Evolutionary conservation across 495 filamentous ascomycete species (phyloP).

Genomic region (Neurospora discreta): DNA sequence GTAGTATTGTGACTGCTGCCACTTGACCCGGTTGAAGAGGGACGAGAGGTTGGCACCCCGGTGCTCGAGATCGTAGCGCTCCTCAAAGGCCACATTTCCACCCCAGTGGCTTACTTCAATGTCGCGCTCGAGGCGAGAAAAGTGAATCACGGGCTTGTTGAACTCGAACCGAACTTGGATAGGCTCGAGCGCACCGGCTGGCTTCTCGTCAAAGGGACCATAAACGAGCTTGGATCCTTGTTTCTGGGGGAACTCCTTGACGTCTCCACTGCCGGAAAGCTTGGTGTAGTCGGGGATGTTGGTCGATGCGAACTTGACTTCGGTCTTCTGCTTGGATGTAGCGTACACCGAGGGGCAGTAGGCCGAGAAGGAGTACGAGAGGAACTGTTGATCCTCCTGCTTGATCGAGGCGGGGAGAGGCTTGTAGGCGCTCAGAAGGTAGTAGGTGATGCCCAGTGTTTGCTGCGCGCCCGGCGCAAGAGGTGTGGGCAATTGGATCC

Average conservation of each 20-base stretch:
- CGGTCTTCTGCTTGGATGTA: constrained; percentile 89
- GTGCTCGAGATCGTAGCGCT: constrained; percentile 84
- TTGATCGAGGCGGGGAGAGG: constrained; percentile 72
- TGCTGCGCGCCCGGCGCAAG: constrained; percentile 65
- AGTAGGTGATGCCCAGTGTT: constrained; percentile 79
- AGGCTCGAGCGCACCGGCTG: constrained; percentile 60
- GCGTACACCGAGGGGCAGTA: constrained; percentile 71
- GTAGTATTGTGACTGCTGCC: constrained; percentile 65
- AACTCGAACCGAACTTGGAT: constrained; percentile 86
- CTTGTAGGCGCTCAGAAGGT: constrained; percentile 57
- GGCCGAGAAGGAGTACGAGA: constrained; percentile 73
- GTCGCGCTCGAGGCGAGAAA: constrained; percentile 69
- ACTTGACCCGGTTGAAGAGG: constrained; percentile 81
- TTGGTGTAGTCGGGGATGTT: constrained; percentile 78
- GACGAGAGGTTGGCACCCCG: constrained; percentile 70
- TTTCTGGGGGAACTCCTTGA: constrained; percentile 59
- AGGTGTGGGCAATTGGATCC: constrained; percentile 62
- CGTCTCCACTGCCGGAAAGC: constrained; percentile 51
- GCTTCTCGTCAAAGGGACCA: constrained; percentile 72
- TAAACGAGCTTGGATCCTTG: constrained; percentile 82
- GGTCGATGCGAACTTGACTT: constrained; percentile 72
- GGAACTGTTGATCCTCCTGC: constrained; percentile 75
- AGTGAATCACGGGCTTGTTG: constrained; percentile 77
- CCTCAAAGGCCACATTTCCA: constrained; percentile 88
- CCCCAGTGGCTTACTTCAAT: constrained; percentile 97